Conservation (phyloP, 1,139 yeast genomes). For the Taiozyma onychis region DNA sequence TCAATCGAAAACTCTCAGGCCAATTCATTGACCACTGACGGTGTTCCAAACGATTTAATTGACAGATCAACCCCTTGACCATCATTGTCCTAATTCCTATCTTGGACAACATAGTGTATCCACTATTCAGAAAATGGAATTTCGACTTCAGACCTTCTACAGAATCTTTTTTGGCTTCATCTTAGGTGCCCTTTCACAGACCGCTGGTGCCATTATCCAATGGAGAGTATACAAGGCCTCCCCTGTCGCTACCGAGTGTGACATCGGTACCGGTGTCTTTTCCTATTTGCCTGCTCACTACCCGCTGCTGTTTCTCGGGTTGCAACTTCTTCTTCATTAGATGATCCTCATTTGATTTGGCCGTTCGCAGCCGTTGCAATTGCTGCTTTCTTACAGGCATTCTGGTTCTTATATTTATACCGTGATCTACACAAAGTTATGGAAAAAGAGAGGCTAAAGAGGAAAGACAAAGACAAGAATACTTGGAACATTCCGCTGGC, state of each 20-base stretch:
- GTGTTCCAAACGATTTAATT: constrained; percentile 68
- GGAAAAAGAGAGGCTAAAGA: constrained; percentile 34
- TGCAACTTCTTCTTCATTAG: constrained; percentile 46
- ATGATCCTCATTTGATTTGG: constrained; percentile 51
- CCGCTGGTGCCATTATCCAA: constrained; percentile 79
- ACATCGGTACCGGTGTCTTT: constrained; percentile 36
- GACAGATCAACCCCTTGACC: constrained; percentile 62
- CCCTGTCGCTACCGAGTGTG: constrained; percentile 59
- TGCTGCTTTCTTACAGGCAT: constrained; percentile 39
- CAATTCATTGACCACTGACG: constrained; percentile 58
- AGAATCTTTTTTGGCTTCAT: constrained; percentile 74
- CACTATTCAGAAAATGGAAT: constrained; percentile 45
- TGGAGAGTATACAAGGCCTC: constrained; percentile 65
- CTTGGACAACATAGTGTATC: constrained; percentile 54
- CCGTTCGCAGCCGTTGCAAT: constrained; percentile 47
- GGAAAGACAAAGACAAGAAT: constrained; percentile 9
- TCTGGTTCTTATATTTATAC: constrained; percentile 40
- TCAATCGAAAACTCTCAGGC: constrained; percentile 54
- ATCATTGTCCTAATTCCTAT: constrained; percentile 61
- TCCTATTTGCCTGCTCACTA: constrained; percentile 54
- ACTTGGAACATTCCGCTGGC: constrained; percentile 3
- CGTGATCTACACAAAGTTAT: constrained; percentile 48
- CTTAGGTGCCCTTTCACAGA: constrained; percentile 65
- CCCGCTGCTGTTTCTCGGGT: constrained; percentile 56
- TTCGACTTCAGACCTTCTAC: constrained; percentile 65